Evolutionary conservation across 441 rosid genomes (phyloP).

Genomic region (Pelargonium cotyledonis): DNA sequence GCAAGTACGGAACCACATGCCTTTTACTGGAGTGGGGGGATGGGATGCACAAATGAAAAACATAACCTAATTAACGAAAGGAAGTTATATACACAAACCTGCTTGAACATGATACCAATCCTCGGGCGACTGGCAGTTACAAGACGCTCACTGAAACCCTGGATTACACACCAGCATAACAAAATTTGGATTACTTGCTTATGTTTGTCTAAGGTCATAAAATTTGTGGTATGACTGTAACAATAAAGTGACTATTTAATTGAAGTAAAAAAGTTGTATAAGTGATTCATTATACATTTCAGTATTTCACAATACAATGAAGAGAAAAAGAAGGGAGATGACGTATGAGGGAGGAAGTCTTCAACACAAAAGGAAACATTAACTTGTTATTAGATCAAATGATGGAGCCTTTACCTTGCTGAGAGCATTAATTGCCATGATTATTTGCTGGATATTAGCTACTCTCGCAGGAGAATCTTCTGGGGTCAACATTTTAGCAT

Average conservation of each 20-base stretch:
- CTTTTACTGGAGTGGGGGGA: too few species aligned
- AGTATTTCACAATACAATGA: background rate
- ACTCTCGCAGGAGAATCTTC: constrained; percentile 56
- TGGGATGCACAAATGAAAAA: background rate
- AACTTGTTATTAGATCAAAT: background rate
- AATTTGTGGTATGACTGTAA: too few species aligned
- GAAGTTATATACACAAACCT: constrained; percentile 11
- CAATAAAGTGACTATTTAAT: too few species aligned
- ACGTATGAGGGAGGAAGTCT: too few species aligned
- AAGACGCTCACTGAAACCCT: constrained; percentile 80
- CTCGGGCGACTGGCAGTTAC: constrained; percentile 26
- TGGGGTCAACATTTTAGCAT: constrained; percentile 38
- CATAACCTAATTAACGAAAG: background rate
- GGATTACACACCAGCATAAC: constrained; percentile 20
- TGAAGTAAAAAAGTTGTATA: too few species aligned
- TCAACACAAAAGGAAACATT: constrained; percentile 1
- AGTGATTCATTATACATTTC: background rate
- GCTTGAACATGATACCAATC: constrained; percentile 25
- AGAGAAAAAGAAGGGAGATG: background rate
- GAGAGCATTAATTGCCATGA: constrained; percentile 83
- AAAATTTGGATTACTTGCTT: too few species aligned
- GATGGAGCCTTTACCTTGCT: constrained; percentile 62
- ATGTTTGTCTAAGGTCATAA: too few species aligned
- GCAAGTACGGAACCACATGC: too few species aligned
- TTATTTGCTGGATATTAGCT: constrained; percentile 60